Percentiles rank a stretch among this genome's conserved stretches.
These are phyloP conservation scores for Ampelomyces quisqualis DNA, from an alignment of 2,329 filamentous ascomycete species.

Conservation along the genomic window DNA sequence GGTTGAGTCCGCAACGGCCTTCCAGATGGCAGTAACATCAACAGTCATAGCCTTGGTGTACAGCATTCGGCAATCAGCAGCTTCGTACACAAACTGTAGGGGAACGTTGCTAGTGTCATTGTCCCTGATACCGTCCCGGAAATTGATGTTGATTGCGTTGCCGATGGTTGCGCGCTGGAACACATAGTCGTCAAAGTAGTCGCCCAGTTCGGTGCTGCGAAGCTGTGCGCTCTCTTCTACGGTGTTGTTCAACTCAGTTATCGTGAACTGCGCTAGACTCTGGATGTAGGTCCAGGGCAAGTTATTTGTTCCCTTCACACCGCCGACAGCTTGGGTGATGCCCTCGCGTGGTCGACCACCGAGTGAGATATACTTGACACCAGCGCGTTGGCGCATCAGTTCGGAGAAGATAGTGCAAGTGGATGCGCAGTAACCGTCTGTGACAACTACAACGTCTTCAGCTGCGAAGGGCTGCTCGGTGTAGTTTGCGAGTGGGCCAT, in stretches of 20 bases:
- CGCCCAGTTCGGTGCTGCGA: constrained; percentile 34
- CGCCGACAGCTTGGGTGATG: constrained; percentile 60
- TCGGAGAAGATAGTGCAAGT: constrained; percentile 62
- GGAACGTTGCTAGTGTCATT: constrained; percentile 48
- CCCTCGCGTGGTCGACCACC: constrained; percentile 59
- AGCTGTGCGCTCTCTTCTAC: constrained; percentile 28
- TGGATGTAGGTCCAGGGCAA: constrained; percentile 37
- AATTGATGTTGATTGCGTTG: constrained; percentile 38
- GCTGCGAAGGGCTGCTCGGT: constrained; percentile 53
- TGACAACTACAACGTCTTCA: constrained; percentile 59
- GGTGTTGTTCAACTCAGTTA: constrained; percentile 24
- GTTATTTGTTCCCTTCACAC: constrained; percentile 59
- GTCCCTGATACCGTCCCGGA: constrained; percentile 47
- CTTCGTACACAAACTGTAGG: constrained; percentile 63
- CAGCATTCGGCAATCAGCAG: constrained; percentile 62
- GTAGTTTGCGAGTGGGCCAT: constrained; percentile 48
- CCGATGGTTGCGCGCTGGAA: constrained; percentile 35
- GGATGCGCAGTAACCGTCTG: constrained; percentile 57
- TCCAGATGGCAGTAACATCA: constrained; percentile 58
- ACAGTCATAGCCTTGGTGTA: constrained; percentile 60
- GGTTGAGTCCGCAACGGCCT: constrained; percentile 42
- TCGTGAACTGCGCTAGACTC: constrained; percentile 21
- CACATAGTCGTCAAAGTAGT: constrained; percentile 34
- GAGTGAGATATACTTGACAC: constrained; percentile 59
- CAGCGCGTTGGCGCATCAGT: constrained; percentile 54